Percentiles rank a stretch among this genome's conserved stretches.
Evolutionary conservation across 148 eudicot species (phyloP).

Genomic region (Chenopodium album): DNA sequence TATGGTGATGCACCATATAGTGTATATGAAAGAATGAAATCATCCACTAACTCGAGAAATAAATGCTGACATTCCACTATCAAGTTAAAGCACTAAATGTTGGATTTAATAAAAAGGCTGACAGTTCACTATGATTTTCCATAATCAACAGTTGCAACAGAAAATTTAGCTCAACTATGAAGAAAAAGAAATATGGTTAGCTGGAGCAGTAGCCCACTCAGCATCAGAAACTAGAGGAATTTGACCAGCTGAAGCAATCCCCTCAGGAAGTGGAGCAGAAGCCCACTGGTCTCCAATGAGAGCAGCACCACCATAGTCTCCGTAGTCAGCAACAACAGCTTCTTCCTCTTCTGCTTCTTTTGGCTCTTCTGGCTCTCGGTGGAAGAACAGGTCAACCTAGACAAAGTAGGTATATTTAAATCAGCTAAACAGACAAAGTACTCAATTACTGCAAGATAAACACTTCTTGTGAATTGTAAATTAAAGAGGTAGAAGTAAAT

Average conservation of each 20-base stretch:
- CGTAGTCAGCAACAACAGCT: constrained; percentile 39
- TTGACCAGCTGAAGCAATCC: neutral
- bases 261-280: constrained; percentile 23
- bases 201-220: constrained; percentile 34
- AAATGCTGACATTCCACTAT: neutral
- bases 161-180: neutral
- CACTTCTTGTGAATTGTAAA: too few relatives aligned
- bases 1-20: too few relatives aligned
- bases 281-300: constrained; percentile 19
- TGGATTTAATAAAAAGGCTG: neutral
- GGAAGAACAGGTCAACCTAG: constrained; percentile 68
- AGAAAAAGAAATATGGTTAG: constrained; percentile 9
- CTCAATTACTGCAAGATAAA: neutral
- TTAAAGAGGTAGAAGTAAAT: too few relatives aligned
- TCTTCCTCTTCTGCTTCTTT: constrained; percentile 56
- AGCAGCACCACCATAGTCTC: constrained; percentile 32
- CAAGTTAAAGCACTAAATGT: neutral
- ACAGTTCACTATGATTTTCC: neutral
- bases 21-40: neutral
- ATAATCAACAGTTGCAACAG: neutral
- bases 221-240: constrained; percentile 25
- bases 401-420: neutral
- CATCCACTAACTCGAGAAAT: neutral
- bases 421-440: neutral
- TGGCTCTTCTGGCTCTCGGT: constrained; percentile 67